Evolutionary conservation across 2,329 filamentous ascomycete species (phyloP).

Genomic region (Penicillium sp.): DNA sequence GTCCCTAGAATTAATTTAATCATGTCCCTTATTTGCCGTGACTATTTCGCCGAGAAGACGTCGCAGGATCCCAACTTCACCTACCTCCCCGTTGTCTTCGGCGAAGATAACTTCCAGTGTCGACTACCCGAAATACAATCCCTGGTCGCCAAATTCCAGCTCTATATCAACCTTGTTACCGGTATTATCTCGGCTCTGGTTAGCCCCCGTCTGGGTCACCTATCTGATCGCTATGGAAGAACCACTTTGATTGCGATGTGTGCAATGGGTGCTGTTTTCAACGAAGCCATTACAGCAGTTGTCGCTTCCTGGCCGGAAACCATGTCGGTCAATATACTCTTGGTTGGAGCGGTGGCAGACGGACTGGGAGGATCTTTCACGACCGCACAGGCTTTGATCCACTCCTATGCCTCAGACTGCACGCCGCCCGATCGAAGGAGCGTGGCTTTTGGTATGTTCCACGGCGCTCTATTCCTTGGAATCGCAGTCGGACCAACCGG

Average conservation of each 20-base stretch:
- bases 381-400: slow-evolving; percentile 75
- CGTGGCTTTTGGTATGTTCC: slow-evolving; percentile 86
- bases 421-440: slow-evolving; percentile 79
- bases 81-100: slow-evolving; percentile 69
- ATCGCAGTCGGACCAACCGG: slow-evolving; percentile 84
- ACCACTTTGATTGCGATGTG: slow-evolving; percentile 74
- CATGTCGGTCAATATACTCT: slow-evolving; percentile 77
- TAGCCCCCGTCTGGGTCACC: slow-evolving; percentile 79
- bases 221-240: slow-evolving; percentile 87
- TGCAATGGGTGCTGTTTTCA: slow-evolving; percentile 74
- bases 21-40: slow-evolving; percentile 78
- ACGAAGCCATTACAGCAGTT: slow-evolving; percentile 78
- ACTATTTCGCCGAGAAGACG: slow-evolving; percentile 76
- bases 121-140: slow-evolving; percentile 78
- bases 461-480: slow-evolving; percentile 87
- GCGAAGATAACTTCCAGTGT: slow-evolving; percentile 78
- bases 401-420: slow-evolving; percentile 90
- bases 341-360: slow-evolving; percentile 78
- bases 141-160: slow-evolving; percentile 76
- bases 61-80: slow-evolving; percentile 64
- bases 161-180: slow-evolving; percentile 74
- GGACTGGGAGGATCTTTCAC: slow-evolving; percentile 90
- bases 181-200: slow-evolving; percentile 81
- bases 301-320: slow-evolving; percentile 75
- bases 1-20: slow-evolving; percentile 90